Evolutionary conservation across 1,139 yeast species (phyloP).

Genomic region (Petasospora fabianii): DNA sequence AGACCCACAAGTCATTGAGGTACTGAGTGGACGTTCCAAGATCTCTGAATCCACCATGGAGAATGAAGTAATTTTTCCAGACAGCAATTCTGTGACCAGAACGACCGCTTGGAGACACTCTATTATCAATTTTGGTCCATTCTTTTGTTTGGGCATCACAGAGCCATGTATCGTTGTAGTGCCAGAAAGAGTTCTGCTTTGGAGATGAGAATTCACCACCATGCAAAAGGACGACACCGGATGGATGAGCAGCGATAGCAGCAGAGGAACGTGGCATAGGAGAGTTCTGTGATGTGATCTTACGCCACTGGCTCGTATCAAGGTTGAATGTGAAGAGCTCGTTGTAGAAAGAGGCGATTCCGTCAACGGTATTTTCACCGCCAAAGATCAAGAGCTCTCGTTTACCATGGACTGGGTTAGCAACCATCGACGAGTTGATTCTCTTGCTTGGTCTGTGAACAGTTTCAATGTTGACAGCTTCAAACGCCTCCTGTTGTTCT

Average conservation of each 20-base stretch:
- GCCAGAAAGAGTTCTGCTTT: slow-evolving; percentile 92
- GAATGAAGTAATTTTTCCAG: slow-evolving; percentile 85
- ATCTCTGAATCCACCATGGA: slow-evolving; percentile 94
- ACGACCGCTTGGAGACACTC: slow-evolving; percentile 76
- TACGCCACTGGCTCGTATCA: slow-evolving; percentile 81
- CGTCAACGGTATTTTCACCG: slow-evolving; percentile 62
- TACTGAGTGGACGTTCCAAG: slow-evolving; percentile 81
- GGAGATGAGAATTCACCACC: slow-evolving; percentile 98
- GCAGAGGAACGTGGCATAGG: slow-evolving; percentile 95
- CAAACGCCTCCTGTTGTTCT: slow-evolving; percentile 72
- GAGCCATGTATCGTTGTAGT: slow-evolving; percentile 95
- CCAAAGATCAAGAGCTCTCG: slow-evolving; percentile 82
- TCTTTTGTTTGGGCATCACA: slow-evolving; percentile 79
- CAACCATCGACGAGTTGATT: slow-evolving; percentile 69
- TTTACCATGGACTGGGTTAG: slow-evolving; percentile 73
- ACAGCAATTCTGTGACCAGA: slow-evolving; percentile 89
- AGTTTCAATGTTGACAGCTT: slow-evolving; percentile 61
- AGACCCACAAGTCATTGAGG: slow-evolving; percentile 84
- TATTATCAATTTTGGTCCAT: slow-evolving; percentile 83
- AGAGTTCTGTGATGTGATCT: slow-evolving; percentile 72
- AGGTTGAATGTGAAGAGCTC: slow-evolving; percentile 72
- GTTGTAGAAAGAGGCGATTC: slow-evolving; percentile 69
- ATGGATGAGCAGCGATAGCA: slow-evolving; percentile 90
- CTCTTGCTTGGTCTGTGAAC: slow-evolving; percentile 63
- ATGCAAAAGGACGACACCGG: slow-evolving; percentile 78